Conservation (phyloP, 768 basidiomycete species). For the Crucibulum laeve region DNA sequence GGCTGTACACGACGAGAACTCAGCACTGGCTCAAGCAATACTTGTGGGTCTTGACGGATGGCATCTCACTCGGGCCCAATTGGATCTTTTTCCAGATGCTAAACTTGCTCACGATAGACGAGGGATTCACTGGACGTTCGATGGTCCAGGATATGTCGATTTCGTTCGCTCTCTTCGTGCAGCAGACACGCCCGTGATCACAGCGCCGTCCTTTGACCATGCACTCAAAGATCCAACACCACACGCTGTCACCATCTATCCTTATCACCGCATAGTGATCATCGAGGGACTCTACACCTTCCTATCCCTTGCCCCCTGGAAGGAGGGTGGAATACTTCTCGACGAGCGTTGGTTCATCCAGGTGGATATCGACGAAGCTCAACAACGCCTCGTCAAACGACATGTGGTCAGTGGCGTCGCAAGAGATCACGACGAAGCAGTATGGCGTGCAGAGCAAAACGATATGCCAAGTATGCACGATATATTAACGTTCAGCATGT, state of each 20-base stretch:
- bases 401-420: constrained; percentile 80
- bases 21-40: constrained; percentile 35
- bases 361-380: constrained; percentile 51
- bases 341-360: constrained; percentile 81
- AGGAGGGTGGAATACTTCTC: constrained; percentile 52
- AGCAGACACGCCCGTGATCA: constrained; percentile 27
- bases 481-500: background rate
- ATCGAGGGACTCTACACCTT: constrained; percentile 91
- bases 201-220: constrained; percentile 85
- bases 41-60: constrained; percentile 88
- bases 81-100: constrained; percentile 75
- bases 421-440: constrained; percentile 56
- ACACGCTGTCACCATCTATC: constrained; percentile 51
- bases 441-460: constrained; percentile 71
- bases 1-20: background rate
- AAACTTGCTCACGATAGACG: constrained; percentile 74
- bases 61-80: constrained; percentile 78
- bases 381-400: constrained; percentile 56
- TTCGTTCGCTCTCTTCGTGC: constrained; percentile 59
- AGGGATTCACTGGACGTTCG: constrained; percentile 91
- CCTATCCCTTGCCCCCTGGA: constrained; percentile 73
- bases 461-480: constrained; percentile 61
- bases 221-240: constrained; percentile 80
- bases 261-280: constrained; percentile 71
- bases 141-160: constrained; percentile 61